Percentiles rank a stretch among this genome's conserved stretches.
These are phyloP conservation scores for Euptelea pleiosperma DNA, from an alignment of 164 flowering plant species.

Conservation along the genomic window DNA sequence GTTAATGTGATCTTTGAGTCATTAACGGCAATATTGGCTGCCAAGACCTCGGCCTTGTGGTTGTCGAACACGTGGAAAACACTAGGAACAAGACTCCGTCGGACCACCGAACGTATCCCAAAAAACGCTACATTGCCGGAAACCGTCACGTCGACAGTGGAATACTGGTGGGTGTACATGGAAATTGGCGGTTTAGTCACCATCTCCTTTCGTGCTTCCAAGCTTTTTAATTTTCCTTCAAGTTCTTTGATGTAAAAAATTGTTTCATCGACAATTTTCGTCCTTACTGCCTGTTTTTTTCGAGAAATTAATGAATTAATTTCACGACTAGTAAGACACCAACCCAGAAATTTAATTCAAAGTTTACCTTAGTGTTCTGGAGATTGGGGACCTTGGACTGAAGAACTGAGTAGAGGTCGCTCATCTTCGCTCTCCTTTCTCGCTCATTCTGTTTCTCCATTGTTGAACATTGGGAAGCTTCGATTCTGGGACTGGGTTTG, in stretches of 20 bases:
- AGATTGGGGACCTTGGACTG: slow-evolving; percentile 3
- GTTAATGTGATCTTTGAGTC: slow-evolving; percentile 14
- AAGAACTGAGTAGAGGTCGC: background rate
- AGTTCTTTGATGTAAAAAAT: slow-evolving; percentile 10
- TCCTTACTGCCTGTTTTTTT: background rate
- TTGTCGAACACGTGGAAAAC: slow-evolving; percentile 22
- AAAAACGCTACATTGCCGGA: slow-evolving; percentile 15
- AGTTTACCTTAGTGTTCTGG: background rate
- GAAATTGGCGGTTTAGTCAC: background rate
- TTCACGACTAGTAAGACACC: background rate
- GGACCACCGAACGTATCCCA: slow-evolving; percentile 10
- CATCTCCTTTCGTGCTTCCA: slow-evolving; percentile 17
- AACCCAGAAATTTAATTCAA: background rate
- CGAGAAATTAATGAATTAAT: background rate
- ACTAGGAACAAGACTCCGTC: background rate
- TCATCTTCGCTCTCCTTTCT: slow-evolving; percentile 3
- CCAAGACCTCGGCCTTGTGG: slow-evolving; percentile 23
- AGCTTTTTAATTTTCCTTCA: slow-evolving; percentile 8
- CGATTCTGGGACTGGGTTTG: too few relatives aligned
- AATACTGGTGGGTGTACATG: too few relatives aligned
- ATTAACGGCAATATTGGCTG: slow-evolving; percentile 11
- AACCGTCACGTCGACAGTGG: slow-evolving; percentile 10
- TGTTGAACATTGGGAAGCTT: background rate
- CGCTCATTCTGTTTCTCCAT: background rate
- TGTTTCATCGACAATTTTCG: slow-evolving; percentile 14